Base-by-base conservation (phyloP, 2,329 filamentous ascomycete species). In the Alternaria angustiovoidea region DNA sequence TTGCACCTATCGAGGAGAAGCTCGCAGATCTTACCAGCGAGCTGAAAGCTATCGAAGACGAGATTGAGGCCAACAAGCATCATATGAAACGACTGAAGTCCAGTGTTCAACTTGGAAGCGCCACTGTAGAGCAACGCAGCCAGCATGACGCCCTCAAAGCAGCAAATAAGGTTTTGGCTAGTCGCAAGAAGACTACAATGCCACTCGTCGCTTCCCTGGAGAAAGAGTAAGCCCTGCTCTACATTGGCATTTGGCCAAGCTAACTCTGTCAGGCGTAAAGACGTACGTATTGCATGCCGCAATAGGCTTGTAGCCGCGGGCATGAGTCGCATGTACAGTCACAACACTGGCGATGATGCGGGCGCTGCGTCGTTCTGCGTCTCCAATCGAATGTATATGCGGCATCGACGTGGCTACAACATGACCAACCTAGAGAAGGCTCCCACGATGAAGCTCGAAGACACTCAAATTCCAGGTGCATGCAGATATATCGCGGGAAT, bases 321-420 rank as follows among this genome's bases (percentile, higher is more conserved):
- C 6, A 14, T 66, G 12, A 41, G 18, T 1, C 24, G 62, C 3
- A 65, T 64, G 2, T 72, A 72, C 24, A 62, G 56, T 3, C 18
- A 41, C 8, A 55, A 63, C 24, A 63, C 63, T 2, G 53, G 49
- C 9, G 65, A 68, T 26, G 56, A 58, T 9, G 49, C n/a, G 4
- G 44, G 43, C 0, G 59, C 64, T 1, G 62, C 67, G 3, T 34
- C 65, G 0, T 72, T 65, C 28, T 72, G 70, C n/a, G 60, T 72
- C 1, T 65, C 61, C 1, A 74, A 72, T 28, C 36, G 12, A 0
- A 63, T 63, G 8, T 72, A 71, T 43, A 67, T 65, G 59, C 44
- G 49, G 5, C 56, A 72, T 36, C 24, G 66, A 1, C 30, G 54
- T 9, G 63, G 60, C 9, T 61, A 58, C 24, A 14, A 20, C n/a